A percentile compares a stretch with the other conserved stretches of the same genome.
Conservation (phyloP, 2,329 filamentous ascomycete species). For the Teratosphaeria destructans region DNA sequence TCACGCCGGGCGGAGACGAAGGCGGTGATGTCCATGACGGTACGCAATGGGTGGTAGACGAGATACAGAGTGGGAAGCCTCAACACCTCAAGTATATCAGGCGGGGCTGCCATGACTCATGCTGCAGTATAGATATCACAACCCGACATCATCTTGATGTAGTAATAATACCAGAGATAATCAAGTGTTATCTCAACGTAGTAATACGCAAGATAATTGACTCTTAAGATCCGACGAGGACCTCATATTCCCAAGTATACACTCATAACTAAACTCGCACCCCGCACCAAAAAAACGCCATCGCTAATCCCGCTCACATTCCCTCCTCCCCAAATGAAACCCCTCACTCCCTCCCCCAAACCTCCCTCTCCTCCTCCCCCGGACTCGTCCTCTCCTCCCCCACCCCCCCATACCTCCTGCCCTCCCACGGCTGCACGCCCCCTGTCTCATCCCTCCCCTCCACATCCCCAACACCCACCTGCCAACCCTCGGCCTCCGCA, state of each 20-base stretch:
- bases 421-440: conserved; percentile 23
- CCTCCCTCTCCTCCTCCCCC: conserved; percentile 19
- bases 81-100: too few species aligned
- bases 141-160: too few species aligned
- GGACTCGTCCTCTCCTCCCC: conserved; percentile 4
- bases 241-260: too few species aligned
- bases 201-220: too few species aligned
- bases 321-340: neutral
- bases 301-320: neutral
- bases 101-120: too few species aligned
- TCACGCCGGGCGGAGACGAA: conserved; percentile 72
- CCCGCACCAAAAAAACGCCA: neutral
- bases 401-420: conserved; percentile 10
- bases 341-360: conserved; percentile 8
- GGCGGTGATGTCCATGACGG: conserved; percentile 78
- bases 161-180: too few species aligned
- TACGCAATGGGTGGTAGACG: neutral
- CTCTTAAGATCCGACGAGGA: too few species aligned
- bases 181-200: too few species aligned
- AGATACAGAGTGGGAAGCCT: too few species aligned
- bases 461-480: conserved; percentile 2
- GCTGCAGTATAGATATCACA: too few species aligned
- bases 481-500: conserved; percentile 28
- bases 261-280: too few species aligned
- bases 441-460: conserved; percentile 16